Conservation (phyloP, 2,329 filamentous ascomycete genomes). For the Aureobasidium sp. region DNA sequence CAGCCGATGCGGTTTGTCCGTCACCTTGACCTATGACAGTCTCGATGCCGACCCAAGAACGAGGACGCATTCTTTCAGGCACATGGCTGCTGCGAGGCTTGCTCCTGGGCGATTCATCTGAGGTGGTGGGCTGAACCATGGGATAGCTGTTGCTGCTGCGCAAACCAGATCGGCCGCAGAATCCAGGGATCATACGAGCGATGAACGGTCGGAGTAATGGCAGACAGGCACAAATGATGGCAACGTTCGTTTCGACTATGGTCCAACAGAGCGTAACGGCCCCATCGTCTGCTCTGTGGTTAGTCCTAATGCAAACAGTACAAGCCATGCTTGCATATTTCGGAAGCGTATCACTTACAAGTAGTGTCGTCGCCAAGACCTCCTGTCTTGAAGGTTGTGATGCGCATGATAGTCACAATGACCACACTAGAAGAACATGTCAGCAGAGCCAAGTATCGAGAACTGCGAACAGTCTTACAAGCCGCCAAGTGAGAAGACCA, state of each 20-base stretch:
- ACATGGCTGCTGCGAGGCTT: conserved; percentile 6
- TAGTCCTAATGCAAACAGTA: neutral
- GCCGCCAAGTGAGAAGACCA: conserved; percentile 24
- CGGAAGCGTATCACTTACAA: conserved; percentile 15
- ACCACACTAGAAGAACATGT: conserved; percentile 18
- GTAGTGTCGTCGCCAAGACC: conserved; percentile 18
- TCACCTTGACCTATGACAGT: conserved; percentile 3
- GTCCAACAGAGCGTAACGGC: conserved; percentile 22
- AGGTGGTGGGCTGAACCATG: neutral
- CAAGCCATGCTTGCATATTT: neutral
- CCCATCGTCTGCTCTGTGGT: neutral
- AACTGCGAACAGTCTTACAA: conserved; percentile 20
- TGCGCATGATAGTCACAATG: conserved; percentile 23
- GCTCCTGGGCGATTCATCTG: neutral
- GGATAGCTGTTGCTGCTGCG: conserved; percentile 9
- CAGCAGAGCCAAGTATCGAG: neutral
- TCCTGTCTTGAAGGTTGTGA: conserved; percentile 18
- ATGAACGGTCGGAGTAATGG: conserved; percentile 20
- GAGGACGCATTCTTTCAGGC: neutral
- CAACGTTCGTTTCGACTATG: conserved; percentile 24
- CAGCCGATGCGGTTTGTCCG: neutral
- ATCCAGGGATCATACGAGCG: conserved; percentile 11
- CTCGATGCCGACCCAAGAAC: conserved; percentile 9
- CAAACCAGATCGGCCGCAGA: neutral
- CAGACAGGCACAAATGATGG: conserved; percentile 26